Evolutionary conservation across 331 rosid genomes (phyloP).

Genomic region (Acacia concinna): DNA sequence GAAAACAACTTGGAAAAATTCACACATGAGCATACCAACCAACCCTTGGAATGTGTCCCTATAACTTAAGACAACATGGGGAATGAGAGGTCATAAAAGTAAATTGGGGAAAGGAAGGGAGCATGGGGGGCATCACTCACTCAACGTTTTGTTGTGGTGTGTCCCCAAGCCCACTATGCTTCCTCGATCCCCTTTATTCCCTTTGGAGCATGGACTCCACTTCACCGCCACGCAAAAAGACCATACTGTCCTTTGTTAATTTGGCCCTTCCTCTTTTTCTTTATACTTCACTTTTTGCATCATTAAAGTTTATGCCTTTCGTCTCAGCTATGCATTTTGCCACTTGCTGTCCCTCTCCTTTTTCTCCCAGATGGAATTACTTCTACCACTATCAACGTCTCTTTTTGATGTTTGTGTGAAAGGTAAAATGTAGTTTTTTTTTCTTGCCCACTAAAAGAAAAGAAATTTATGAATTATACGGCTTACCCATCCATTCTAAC

Average conservation of each 20-base stretch:
- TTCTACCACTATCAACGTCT: background rate
- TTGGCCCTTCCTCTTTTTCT: background rate
- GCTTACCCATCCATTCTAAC: background rate
- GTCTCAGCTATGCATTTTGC: slow-evolving; percentile 31
- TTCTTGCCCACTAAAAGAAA: too few relatives aligned
- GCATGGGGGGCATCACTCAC: slow-evolving; percentile 28
- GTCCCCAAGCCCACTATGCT: slow-evolving; percentile 40
- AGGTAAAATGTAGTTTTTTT: background rate
- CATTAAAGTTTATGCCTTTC: slow-evolving; percentile 52
- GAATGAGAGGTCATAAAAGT: slow-evolving; percentile 15
- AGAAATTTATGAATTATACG: background rate
- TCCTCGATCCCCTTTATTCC: slow-evolving; percentile 32
- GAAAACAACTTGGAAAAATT: background rate
- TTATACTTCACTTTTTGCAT: slow-evolving; percentile 10
- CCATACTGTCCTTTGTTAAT: slow-evolving; percentile 30
- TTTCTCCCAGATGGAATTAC: background rate
- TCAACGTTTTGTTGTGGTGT: slow-evolving; percentile 20
- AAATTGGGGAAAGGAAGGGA: background rate
- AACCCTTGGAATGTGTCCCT: background rate
- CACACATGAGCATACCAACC: background rate
- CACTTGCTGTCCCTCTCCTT: slow-evolving; percentile 5
- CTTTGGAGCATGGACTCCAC: slow-evolving; percentile 42
- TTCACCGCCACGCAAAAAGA: slow-evolving; percentile 35
- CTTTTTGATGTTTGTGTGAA: background rate
- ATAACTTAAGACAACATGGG: background rate